phyloP scores from a whole-genome alignment of 2,329 filamentous ascomycete species.

The Pseudogymnoascus verrucosus region DNA sequence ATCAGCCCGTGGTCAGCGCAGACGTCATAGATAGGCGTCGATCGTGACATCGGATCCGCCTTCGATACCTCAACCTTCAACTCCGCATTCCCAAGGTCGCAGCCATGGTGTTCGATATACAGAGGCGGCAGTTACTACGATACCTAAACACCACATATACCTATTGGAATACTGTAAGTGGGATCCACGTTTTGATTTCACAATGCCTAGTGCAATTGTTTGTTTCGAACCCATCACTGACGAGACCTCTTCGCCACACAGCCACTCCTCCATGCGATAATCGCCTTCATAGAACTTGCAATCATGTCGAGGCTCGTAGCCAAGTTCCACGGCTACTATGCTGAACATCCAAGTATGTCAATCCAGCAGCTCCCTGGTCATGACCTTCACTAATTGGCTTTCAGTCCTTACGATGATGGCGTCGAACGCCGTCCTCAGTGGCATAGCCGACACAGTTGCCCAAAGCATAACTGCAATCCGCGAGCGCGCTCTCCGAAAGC shows the following conservation, averaged over 20 bases:
- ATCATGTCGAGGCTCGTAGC: constrained; percentile 73
- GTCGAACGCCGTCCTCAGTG: constrained; percentile 91
- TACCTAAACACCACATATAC: constrained; percentile 65
- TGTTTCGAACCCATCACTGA: constrained; percentile 9
- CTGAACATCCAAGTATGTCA: constrained; percentile 68
- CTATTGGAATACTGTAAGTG: constrained; percentile 63
- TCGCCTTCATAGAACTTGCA: constrained; percentile 83
- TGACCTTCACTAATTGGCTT: constrained; percentile 8
- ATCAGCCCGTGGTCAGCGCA: not conserved
- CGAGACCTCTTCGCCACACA: constrained; percentile 32
- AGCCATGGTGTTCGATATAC: constrained; percentile 51
- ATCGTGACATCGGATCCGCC: constrained; percentile 5
- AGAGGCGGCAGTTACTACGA: constrained; percentile 53
- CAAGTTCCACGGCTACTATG: constrained; percentile 92
- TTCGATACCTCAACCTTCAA: not conserved
- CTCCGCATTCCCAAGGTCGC: constrained; percentile 1
- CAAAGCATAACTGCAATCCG: constrained; percentile 84
- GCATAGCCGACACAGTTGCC: constrained; percentile 91
- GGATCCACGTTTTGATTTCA: constrained; percentile 7
- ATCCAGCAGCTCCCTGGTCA: constrained; percentile 12
- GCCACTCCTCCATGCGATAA: constrained; percentile 79
- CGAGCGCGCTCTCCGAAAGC: constrained; percentile 55
- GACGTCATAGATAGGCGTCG: constrained; percentile 8
- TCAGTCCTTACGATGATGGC: constrained; percentile 96
- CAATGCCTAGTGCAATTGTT: constrained; percentile 8